A percentile compares a stretch with the other conserved stretches of the same genome.
Conservation (phyloP, 257 asterid species). For the Solanum lignicaule region DNA sequence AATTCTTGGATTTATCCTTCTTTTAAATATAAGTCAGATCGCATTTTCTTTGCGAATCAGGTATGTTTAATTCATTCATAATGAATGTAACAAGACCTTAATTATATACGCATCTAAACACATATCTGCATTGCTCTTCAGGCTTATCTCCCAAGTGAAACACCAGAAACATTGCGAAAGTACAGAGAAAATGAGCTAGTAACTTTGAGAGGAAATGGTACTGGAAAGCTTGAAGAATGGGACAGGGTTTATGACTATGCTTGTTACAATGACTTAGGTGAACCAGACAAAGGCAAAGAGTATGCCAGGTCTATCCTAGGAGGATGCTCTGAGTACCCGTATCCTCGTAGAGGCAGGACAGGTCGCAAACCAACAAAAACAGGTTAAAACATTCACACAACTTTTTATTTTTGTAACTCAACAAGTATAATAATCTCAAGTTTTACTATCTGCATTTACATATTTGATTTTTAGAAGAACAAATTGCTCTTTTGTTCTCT, state of each 20-base stretch:
- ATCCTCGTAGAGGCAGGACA: constrained; percentile 10
- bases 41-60: background rate
- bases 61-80: background rate
- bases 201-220: background rate
- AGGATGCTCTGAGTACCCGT: constrained; percentile 13
- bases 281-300: constrained; percentile 8
- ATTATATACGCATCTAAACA: background rate
- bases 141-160: constrained; percentile 6
- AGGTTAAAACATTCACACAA: background rate
- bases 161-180: background rate
- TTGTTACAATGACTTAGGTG: constrained; percentile 27
- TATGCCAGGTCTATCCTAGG: constrained; percentile 15
- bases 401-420: too few relatives aligned
- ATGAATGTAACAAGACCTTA: background rate
- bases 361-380: background rate
- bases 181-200: background rate
- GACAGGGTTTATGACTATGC: background rate
- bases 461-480: background rate
- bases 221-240: background rate
- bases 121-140: background rate
- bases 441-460: background rate
- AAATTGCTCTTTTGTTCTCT: background rate
- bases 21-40: background rate
- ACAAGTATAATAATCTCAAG: background rate
- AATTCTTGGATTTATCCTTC: background rate